These are phyloP conservation scores for Venturiaceae sp. DNA, from an alignment of 2,329 filamentous ascomycete genomes.

Conservation along the genomic window DNA sequence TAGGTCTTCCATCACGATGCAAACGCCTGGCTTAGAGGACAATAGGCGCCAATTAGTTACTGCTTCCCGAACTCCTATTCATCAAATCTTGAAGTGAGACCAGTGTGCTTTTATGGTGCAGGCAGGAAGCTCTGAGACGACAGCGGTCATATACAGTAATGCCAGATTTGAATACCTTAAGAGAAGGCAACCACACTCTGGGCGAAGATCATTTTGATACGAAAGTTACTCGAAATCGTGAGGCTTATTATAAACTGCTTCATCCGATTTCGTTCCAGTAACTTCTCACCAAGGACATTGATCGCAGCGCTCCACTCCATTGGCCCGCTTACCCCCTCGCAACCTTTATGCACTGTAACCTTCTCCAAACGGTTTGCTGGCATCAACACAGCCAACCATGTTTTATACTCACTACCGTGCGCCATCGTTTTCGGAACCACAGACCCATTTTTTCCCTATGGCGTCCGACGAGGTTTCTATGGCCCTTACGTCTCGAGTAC, in stretches of 20 bases:
- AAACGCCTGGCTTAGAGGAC: no score
- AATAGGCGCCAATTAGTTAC: no score
- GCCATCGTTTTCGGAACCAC: neutral
- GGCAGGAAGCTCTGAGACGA: no score
- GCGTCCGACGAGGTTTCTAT: neutral
- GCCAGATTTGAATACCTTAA: no score
- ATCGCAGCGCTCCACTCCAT: neutral
- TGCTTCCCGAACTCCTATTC: no score
- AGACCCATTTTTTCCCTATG: neutral
- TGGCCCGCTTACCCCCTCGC: neutral
- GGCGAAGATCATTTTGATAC: no score
- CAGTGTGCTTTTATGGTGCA: no score
- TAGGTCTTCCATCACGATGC: no score
- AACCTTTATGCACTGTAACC: neutral
- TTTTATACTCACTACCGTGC: neutral
- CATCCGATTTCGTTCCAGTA: neutral
- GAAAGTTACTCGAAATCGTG: no score
- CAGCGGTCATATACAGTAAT: no score
- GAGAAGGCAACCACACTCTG: no score
- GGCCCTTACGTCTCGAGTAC: neutral
- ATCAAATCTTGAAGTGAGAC: no score
- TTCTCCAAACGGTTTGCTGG: neutral
- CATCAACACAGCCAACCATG: neutral
- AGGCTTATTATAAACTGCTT: neutral
- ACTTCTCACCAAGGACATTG: neutral